Percentiles rank a stretch among this genome's conserved stretches.
These are phyloP conservation scores for Brassica juncea DNA, from an alignment of 345 rosid species.

Conservation along the genomic window DNA sequence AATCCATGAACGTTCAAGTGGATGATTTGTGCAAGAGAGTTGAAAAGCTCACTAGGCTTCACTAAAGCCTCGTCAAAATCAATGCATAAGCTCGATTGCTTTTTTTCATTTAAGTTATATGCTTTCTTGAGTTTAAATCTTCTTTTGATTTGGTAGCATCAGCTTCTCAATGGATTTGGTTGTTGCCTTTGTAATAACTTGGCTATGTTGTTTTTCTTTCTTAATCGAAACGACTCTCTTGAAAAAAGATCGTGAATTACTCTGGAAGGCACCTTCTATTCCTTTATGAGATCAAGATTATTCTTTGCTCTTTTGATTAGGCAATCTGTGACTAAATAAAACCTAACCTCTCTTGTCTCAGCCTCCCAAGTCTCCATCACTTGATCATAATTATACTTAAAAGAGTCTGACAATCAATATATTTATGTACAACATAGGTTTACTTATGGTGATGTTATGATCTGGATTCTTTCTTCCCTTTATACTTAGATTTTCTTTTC, in stretches of 20 bases:
- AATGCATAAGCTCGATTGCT: neutral
- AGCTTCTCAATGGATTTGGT: neutral
- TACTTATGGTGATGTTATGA: conserved; percentile 13
- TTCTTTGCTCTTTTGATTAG: conserved; percentile 22
- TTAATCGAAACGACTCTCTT: conserved; percentile 3
- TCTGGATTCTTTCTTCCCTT: conserved; percentile 14
- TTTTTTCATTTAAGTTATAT: neutral
- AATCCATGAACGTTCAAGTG: conserved; percentile 60
- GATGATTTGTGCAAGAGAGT: conserved; percentile 92
- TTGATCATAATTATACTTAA: neutral
- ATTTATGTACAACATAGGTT: neutral
- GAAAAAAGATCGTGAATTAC: neutral
- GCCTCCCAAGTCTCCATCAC: conserved; percentile 7
- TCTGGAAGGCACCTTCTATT: conserved; percentile 41
- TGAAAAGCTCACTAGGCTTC: conserved; percentile 87
- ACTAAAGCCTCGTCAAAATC: conserved; percentile 42
- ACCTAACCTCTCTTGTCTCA: neutral
- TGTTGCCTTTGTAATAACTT: conserved; percentile 19
- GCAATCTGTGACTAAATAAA: conserved; percentile 12
- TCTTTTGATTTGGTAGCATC: conserved; percentile 15
- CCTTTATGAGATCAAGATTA: conserved; percentile 28
- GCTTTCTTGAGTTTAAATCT: conserved; percentile 6
- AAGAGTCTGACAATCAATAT: conserved; percentile 8
- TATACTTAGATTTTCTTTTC: too few species aligned
- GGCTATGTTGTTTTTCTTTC: neutral